Evolutionary conservation across 768 basidiomycete genomes (phyloP).

Genomic region (Tricholoma matsutake): DNA sequence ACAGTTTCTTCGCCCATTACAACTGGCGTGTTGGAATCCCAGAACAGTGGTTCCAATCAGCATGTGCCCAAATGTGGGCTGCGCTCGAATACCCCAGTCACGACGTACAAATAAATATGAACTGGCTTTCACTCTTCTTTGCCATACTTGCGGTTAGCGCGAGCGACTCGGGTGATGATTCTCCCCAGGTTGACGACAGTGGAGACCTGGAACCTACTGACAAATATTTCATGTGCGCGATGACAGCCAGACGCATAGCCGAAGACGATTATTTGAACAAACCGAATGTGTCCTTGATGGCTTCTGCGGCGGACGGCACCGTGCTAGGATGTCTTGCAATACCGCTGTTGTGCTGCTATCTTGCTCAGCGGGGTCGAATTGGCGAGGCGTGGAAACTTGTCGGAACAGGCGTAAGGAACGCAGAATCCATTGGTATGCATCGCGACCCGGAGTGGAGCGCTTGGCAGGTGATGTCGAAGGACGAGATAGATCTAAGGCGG

Average conservation of each 20-base stretch:
- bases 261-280: constrained; percentile 42
- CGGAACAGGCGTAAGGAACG: constrained; percentile 37
- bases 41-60: constrained; percentile 43
- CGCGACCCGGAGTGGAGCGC: constrained; percentile 39
- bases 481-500: constrained; percentile 38
- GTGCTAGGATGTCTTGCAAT: constrained; percentile 45
- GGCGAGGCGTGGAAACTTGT: constrained; percentile 50
- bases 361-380: constrained; percentile 43
- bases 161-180: neutral
- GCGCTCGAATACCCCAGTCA: constrained; percentile 30
- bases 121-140: constrained; percentile 50
- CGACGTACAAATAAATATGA: constrained; percentile 42
- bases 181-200: neutral
- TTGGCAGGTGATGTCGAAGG: constrained; percentile 43
- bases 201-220: constrained; percentile 14
- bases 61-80: constrained; percentile 46
- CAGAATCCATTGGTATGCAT: constrained; percentile 42
- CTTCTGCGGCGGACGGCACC: constrained; percentile 44
- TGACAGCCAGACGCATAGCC: constrained; percentile 43
- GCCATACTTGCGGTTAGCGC: constrained; percentile 43
- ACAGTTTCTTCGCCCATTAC: constrained; percentile 40
- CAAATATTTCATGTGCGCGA: constrained; percentile 39
- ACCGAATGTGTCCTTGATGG: constrained; percentile 31
- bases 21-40: constrained; percentile 54
- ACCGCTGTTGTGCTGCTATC: constrained; percentile 42